Evolutionary conservation across 1,284 basidiomycete genomes (phyloP).

Genomic region (Ganoderma meredithae): DNA sequence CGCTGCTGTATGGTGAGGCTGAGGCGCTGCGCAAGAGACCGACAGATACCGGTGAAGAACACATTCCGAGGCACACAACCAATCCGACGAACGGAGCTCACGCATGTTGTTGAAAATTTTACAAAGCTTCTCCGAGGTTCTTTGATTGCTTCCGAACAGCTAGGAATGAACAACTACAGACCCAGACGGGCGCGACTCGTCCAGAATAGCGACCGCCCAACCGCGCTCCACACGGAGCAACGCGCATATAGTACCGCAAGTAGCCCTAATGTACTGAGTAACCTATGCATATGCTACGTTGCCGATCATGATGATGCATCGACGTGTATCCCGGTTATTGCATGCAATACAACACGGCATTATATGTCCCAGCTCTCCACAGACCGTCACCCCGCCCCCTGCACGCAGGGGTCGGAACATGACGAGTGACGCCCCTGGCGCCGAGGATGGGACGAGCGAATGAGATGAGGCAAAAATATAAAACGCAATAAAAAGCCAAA

Average conservation of each 20-base stretch:
- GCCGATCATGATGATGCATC: conserved; percentile 33
- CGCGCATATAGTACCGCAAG: neutral
- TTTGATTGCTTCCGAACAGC: conserved; percentile 11
- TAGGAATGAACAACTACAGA: conserved; percentile 23
- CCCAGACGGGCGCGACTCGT: conserved; percentile 21
- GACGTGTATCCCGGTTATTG: conserved; percentile 24
- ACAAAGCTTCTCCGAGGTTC: conserved; percentile 7
- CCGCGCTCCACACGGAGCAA: conserved; percentile 26
- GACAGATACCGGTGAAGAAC: neutral
- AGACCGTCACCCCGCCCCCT: conserved; percentile 33
- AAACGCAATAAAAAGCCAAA: conserved; percentile 30
- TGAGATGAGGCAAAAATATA: conserved; percentile 22
- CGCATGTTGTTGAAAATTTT: neutral
- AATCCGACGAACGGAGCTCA: neutral
- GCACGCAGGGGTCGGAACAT: conserved; percentile 35
- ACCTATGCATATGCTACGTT: conserved; percentile 23
- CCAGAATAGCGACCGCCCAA: conserved; percentile 23
- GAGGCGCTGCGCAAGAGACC: neutral
- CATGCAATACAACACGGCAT: conserved; percentile 33
- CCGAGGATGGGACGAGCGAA: conserved; percentile 29
- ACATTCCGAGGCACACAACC: neutral
- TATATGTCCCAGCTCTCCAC: conserved; percentile 25
- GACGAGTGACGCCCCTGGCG: conserved; percentile 36
- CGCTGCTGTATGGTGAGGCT: neutral
- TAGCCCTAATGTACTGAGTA: neutral